Percentiles rank a stretch among this genome's conserved stretches.
These are phyloP conservation scores for Chalciporus pseudorubinellus DNA, from an alignment of 768 basidiomycete genomes.

Conservation along the genomic window DNA sequence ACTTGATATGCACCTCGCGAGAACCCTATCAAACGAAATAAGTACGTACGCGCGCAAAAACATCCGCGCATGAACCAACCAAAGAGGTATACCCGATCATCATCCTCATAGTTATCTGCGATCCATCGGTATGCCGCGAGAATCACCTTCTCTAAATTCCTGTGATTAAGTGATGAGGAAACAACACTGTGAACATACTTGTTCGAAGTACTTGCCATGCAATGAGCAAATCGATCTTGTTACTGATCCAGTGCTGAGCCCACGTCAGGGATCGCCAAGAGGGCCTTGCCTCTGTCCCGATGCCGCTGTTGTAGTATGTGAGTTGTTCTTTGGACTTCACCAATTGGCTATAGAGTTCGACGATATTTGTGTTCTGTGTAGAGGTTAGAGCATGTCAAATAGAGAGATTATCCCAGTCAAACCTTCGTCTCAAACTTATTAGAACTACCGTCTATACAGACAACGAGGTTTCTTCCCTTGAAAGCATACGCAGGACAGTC, in stretches of 20 bases:
- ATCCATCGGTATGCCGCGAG: slow-evolving; percentile 4
- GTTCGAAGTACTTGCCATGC: too few species aligned
- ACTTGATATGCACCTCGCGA: slow-evolving; percentile 41
- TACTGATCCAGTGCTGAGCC: too few species aligned
- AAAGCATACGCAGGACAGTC: too few species aligned
- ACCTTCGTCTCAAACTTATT: too few species aligned
- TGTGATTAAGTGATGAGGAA: neutral
- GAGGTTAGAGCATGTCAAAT: too few species aligned
- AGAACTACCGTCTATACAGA: slow-evolving; percentile 20
- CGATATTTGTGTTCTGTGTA: slow-evolving; percentile 34
- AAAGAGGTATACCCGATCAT: slow-evolving; percentile 35
- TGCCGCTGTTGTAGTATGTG: slow-evolving; percentile 36
- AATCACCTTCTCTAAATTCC: neutral
- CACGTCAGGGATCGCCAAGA: too few species aligned
- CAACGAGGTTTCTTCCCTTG: slow-evolving; percentile 38
- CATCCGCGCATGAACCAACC: too few species aligned
- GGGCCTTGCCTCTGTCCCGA: slow-evolving; percentile 28
- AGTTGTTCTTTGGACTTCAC: slow-evolving; percentile 10
- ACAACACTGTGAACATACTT: too few species aligned
- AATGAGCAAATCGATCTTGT: too few species aligned
- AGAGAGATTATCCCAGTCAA: too few species aligned
- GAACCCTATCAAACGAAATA: too few species aligned
- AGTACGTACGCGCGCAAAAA: too few species aligned
- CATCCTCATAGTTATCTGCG: neutral
- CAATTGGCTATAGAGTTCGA: neutral